Evolutionary conservation across 129 eudicot species (phyloP).

Genomic region (Glebionis coronaria): DNA sequence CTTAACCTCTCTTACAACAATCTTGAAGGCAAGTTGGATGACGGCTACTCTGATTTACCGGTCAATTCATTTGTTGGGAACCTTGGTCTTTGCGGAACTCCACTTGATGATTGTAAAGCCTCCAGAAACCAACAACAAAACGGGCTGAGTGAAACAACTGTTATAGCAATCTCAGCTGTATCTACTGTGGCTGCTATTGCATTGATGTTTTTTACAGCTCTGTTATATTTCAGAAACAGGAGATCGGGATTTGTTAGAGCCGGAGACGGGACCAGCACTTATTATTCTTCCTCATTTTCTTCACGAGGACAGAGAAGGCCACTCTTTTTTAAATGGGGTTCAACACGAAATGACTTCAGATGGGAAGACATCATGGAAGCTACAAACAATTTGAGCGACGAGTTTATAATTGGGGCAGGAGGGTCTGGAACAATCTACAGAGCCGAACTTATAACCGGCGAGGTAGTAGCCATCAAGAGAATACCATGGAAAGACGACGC

Average conservation of each 20-base stretch:
- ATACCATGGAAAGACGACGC: constrained; percentile 71
- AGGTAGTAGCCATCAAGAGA: constrained; percentile 76
- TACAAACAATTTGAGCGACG: constrained; percentile 82
- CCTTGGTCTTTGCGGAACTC: constrained; percentile 69
- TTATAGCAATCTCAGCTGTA: constrained; percentile 62
- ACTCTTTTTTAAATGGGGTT: constrained; percentile 48
- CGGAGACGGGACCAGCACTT: constrained; percentile 32
- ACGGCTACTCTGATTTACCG: constrained; percentile 64
- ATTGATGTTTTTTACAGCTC: constrained; percentile 54
- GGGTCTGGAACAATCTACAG: constrained; percentile 87
- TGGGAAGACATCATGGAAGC: constrained; percentile 97
- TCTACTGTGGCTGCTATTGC: constrained; percentile 49
- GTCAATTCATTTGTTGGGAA: constrained; percentile 69
- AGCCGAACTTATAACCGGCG: constrained; percentile 72
- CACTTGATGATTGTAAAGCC: constrained; percentile 50
- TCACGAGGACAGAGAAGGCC: constrained; percentile 65
- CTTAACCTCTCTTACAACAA: constrained; percentile 79
- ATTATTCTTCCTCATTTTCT: constrained; percentile 57
- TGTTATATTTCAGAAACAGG: constrained; percentile 47
- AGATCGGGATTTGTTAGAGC: constrained; percentile 46
- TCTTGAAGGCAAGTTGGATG: constrained; percentile 67
- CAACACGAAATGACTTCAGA: constrained; percentile 45
- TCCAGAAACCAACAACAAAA: constrained; percentile 27
- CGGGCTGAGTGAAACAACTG: constrained; percentile 40
- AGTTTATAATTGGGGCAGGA: constrained; percentile 81